These are phyloP conservation scores for Pseudogymnoascus sp. DNA, from an alignment of 2,329 filamentous ascomycete species.

Conservation along the genomic window DNA sequence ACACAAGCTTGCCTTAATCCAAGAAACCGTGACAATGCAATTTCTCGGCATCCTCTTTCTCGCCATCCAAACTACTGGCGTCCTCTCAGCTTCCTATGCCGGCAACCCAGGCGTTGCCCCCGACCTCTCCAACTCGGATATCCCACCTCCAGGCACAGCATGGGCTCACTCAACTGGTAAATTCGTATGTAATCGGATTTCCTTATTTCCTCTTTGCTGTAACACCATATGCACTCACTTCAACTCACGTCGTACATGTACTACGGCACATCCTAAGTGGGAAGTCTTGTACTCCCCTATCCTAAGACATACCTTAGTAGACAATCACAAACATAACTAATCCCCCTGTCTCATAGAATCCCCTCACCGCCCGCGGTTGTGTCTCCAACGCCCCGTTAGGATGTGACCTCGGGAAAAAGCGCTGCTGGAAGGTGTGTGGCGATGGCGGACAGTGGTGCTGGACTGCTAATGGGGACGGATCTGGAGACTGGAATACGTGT, in stretches of 20 bases:
- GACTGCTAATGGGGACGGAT: background rate
- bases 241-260: background rate
- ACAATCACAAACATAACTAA: too few relatives aligned
- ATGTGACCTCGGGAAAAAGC: slow-evolving; percentile 81
- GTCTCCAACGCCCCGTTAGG: background rate
- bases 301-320: background rate
- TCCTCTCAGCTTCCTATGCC: background rate
- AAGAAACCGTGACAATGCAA: background rate
- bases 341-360: background rate
- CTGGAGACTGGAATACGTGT: background rate
- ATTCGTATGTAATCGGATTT: background rate
- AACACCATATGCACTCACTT: background rate
- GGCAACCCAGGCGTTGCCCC: background rate
- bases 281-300: background rate
- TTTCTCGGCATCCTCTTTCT: background rate
- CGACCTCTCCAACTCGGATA: background rate
- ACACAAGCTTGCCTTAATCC: background rate
- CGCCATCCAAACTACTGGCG: background rate
- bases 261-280: background rate
- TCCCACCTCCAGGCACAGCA: background rate
- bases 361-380: background rate
- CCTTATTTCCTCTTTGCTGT: background rate
- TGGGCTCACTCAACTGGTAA: background rate
- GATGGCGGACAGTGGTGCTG: slow-evolving; percentile 63
- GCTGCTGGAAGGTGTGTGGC: slow-evolving; percentile 91